Percentiles rank a stretch among this genome's conserved stretches.
These are phyloP conservation scores for Penicillium sp. DNA, from an alignment of 2,329 filamentous ascomycete species.

Conservation along the genomic window DNA sequence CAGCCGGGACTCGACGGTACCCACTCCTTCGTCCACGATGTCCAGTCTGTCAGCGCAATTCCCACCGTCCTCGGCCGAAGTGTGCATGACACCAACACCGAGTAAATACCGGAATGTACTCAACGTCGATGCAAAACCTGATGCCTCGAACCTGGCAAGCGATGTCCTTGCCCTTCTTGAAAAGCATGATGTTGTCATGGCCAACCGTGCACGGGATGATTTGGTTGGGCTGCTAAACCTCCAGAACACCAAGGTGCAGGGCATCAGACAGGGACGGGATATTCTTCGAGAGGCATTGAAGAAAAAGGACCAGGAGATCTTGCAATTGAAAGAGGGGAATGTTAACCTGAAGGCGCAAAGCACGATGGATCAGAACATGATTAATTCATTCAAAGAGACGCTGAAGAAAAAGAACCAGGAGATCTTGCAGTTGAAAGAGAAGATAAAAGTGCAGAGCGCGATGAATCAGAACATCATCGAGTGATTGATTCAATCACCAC, in stretches of 20 bases:
- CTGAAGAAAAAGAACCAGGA: too few relatives aligned
- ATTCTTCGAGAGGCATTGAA: constrained; percentile 61
- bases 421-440: too few relatives aligned
- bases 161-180: constrained; percentile 36
- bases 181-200: constrained; percentile 33
- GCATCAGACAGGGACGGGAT: constrained; percentile 64
- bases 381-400: constrained; percentile 32
- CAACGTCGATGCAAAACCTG: constrained; percentile 16
- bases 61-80: constrained; percentile 28
- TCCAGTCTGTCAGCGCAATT: constrained; percentile 7
- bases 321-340: constrained; percentile 57
- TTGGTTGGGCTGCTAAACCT: constrained; percentile 49
- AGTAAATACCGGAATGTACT: constrained; percentile 31
- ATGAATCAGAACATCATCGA: too few relatives aligned
- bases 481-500: too few relatives aligned
- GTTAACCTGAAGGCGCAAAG: constrained; percentile 57
- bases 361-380: constrained; percentile 52
- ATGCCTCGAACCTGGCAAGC: constrained; percentile 21
- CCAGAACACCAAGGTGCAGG: constrained; percentile 59
- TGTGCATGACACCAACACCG: constrained; percentile 35
- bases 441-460: too few relatives aligned
- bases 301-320: constrained; percentile 58
- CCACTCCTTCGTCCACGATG: neutral
- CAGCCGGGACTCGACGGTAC: neutral
- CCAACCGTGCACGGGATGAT: constrained; percentile 35